Conservation (phyloP, 2,329 filamentous ascomycete genomes). For the Thielaviopsis cerberus region DNA sequence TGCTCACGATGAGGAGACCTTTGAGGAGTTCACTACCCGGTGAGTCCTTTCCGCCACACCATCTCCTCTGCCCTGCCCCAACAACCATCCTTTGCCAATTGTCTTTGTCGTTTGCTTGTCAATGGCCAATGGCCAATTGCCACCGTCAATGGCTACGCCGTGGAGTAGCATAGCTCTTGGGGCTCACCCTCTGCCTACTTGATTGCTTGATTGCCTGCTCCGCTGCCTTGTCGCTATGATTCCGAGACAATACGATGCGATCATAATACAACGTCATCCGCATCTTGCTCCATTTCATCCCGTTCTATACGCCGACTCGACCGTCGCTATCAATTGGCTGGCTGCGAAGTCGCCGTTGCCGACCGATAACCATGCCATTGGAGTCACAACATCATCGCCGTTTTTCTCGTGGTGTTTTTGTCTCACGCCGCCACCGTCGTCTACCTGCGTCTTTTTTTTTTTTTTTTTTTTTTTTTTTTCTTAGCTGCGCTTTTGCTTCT, state of each 20-base stretch:
- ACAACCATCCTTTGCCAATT: too few relatives aligned
- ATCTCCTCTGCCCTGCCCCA: neutral
- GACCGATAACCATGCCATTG: neutral
- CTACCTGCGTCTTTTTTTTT: neutral
- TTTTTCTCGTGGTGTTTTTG: neutral
- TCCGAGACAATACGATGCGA: neutral
- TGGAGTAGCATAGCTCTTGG: too few relatives aligned
- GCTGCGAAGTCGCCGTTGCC: neutral
- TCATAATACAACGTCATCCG: neutral
- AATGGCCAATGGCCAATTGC: too few relatives aligned
- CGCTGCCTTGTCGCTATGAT: neutral
- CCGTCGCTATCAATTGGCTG: neutral
- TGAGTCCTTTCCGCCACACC: conserved; percentile 24
- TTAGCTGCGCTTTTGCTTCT: neutral
- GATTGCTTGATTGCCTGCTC: neutral
- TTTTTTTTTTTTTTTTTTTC: neutral
- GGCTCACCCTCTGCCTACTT: neutral
- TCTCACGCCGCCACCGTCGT: neutral
- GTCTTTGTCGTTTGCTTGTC: too few relatives aligned
- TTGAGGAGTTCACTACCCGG: conserved; percentile 97
- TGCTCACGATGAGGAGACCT: conserved; percentile 82
- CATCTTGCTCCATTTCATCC: neutral
- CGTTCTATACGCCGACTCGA: neutral
- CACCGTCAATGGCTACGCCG: too few relatives aligned
- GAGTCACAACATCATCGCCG: neutral